These are phyloP conservation scores for Cyclocybe aegerita DNA, from an alignment of 768 basidiomycete species.

Conservation along the genomic window DNA sequence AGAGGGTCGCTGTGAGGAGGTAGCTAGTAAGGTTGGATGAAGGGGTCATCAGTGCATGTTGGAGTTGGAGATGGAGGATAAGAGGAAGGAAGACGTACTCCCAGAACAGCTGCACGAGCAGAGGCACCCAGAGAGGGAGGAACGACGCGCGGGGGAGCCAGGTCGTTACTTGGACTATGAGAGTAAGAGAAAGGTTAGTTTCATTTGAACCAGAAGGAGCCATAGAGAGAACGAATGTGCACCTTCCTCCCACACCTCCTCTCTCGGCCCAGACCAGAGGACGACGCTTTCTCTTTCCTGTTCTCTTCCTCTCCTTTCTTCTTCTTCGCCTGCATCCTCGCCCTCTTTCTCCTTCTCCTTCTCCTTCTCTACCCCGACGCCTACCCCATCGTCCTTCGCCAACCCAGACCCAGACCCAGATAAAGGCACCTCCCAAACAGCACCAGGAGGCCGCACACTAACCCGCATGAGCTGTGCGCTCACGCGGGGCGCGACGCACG, in stretches of 20 bases:
- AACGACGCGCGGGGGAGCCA: constrained; percentile 42
- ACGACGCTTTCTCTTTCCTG: constrained; percentile 28
- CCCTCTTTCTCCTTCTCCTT: too few relatives aligned
- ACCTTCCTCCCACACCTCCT: constrained; percentile 71
- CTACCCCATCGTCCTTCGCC: too few relatives aligned
- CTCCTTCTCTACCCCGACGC: too few relatives aligned
- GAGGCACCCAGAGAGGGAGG: constrained; percentile 43
- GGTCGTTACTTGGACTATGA: constrained; percentile 50
- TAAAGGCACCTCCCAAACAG: constrained; percentile 13
- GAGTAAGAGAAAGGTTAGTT: neutral
- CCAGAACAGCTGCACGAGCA: constrained; percentile 40
- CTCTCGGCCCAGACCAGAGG: constrained; percentile 71
- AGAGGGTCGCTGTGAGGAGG: constrained; percentile 63
- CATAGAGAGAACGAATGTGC: constrained; percentile 11
- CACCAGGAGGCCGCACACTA: constrained; percentile 30
- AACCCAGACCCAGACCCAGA: too few relatives aligned
- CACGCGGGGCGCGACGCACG: constrained; percentile 54
- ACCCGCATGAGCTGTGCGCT: constrained; percentile 58
- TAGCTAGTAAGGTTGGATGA: too few relatives aligned
- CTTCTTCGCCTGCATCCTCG: too few relatives aligned
- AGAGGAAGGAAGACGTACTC: constrained; percentile 49
- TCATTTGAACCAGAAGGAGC: neutral
- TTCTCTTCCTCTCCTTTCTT: too few relatives aligned
- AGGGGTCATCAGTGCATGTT: too few relatives aligned
- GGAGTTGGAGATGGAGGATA: too few relatives aligned